Percentiles rank a stretch among this genome's conserved stretches.
These are phyloP conservation scores for Pleurotus giganteus DNA, from an alignment of 768 basidiomycete species.

Conservation along the genomic window DNA sequence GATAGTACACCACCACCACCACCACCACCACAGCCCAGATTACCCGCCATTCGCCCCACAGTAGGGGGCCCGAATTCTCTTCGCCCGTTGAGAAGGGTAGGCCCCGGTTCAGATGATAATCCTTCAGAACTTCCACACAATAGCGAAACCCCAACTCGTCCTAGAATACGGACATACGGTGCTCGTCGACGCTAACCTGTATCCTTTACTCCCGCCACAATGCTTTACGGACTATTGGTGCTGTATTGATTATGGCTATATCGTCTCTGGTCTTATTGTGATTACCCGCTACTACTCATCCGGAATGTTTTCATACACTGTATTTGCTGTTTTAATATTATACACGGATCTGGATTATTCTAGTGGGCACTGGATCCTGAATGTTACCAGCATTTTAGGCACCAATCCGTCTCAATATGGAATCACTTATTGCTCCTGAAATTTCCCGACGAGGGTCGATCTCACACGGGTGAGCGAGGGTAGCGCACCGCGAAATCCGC, in stretches of 20 bases:
- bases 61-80: neutral
- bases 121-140: slow-evolving; percentile 30
- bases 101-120: slow-evolving; percentile 19
- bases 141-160: slow-evolving; percentile 60
- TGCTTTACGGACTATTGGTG: neutral
- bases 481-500: too few relatives aligned
- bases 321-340: slow-evolving; percentile 8
- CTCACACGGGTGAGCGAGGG: too few relatives aligned
- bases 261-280: too few relatives aligned
- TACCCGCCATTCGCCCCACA: slow-evolving; percentile 18
- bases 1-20: neutral
- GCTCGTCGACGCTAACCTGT: slow-evolving; percentile 43
- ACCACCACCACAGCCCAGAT: neutral
- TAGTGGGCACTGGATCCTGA: too few relatives aligned
- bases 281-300: neutral
- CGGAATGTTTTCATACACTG: slow-evolving; percentile 4
- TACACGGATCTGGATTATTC: neutral
- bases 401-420: too few relatives aligned
- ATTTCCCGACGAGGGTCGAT: too few relatives aligned
- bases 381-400: too few relatives aligned
- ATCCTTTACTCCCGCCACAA: neutral
- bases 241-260: neutral
- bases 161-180: slow-evolving; percentile 44
- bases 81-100: slow-evolving; percentile 17
- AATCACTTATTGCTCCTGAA: too few relatives aligned